Conservation (phyloP, 148 eudicot genomes). For the Limonium bicolor region DNA sequence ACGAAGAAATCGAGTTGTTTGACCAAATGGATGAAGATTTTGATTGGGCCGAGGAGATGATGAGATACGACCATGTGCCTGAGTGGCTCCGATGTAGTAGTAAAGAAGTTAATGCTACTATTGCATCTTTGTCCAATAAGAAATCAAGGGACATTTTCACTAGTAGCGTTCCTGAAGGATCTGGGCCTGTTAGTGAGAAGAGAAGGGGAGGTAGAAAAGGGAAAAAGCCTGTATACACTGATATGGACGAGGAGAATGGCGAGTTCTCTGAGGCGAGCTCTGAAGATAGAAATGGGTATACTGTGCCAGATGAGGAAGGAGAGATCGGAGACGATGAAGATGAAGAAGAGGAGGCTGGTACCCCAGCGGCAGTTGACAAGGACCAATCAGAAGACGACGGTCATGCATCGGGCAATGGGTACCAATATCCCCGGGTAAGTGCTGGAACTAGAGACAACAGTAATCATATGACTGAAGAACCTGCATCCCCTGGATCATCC, state of each 20-base stretch:
- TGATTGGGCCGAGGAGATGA: conserved; percentile 89
- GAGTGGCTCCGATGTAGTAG: conserved; percentile 84
- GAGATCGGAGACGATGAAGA: conserved; percentile 3
- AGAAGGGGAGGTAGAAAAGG: conserved; percentile 72
- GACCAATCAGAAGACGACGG: conserved; percentile 37
- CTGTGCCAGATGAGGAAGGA: not conserved
- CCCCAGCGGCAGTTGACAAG: conserved; percentile 3
- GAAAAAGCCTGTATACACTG: conserved; percentile 67
- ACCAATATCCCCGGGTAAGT: conserved; percentile 35
- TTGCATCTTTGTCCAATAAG: conserved; percentile 69
- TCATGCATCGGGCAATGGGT: conserved; percentile 31
- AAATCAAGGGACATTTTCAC: conserved; percentile 41
- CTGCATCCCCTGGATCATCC: conserved; percentile 76
- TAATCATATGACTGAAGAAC: conserved; percentile 33
- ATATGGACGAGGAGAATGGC: not conserved
- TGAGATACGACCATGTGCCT: conserved; percentile 81
- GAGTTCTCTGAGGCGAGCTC: conserved; percentile 5
- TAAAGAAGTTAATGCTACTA: conserved; percentile 56
- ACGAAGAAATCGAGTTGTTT: conserved; percentile 89
- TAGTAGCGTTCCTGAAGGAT: conserved; percentile 19
- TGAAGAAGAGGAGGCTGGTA: conserved; percentile 6
- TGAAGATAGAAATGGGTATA: conserved; percentile 1
- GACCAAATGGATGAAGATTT: conserved; percentile 98
- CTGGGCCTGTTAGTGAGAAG: conserved; percentile 35
- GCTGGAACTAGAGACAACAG: conserved; percentile 20